Percentiles rank a stretch among this genome's conserved stretches.
Conservation (phyloP, 1,284 basidiomycete genomes). For the Flammula alnicola region DNA sequence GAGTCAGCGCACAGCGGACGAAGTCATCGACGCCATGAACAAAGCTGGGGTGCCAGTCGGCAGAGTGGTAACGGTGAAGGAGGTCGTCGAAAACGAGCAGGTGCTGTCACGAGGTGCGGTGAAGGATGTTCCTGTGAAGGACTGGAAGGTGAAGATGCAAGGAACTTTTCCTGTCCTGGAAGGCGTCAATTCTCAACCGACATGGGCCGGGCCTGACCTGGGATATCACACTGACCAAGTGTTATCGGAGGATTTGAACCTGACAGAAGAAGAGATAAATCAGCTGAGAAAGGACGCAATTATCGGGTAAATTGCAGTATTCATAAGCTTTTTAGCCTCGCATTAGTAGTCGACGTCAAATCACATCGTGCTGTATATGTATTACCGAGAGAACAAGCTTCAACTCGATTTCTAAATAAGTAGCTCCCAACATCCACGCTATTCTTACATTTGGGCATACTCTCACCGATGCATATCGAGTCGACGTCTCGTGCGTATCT, state of each 20-base stretch:
- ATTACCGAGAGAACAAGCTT: slow-evolving; percentile 5
- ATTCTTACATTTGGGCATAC: slow-evolving; percentile 7
- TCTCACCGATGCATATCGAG: slow-evolving; percentile 1
- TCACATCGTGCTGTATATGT: background rate
- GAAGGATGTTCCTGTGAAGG: slow-evolving; percentile 59
- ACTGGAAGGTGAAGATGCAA: slow-evolving; percentile 70
- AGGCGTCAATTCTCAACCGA: slow-evolving; percentile 56
- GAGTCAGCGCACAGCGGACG: slow-evolving; percentile 42
- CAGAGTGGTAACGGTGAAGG: slow-evolving; percentile 62
- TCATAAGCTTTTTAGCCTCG: background rate
- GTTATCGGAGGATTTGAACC: slow-evolving; percentile 51
- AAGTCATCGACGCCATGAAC: slow-evolving; percentile 48
- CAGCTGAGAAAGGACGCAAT: slow-evolving; percentile 50
- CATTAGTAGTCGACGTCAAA: background rate
- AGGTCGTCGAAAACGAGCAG: slow-evolving; percentile 63
- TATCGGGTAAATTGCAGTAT: slow-evolving; percentile 39
- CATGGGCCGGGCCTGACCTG: slow-evolving; percentile 71
- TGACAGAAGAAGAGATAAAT: slow-evolving; percentile 47
- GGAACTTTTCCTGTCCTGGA: slow-evolving; percentile 64
- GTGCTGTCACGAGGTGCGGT: slow-evolving; percentile 57
- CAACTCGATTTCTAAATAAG: background rate
- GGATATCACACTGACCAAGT: slow-evolving; percentile 68
- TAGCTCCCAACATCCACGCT: background rate
- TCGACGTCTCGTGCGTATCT: background rate
- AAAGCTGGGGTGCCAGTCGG: slow-evolving; percentile 63